These are phyloP conservation scores for Yamadazyma diospyri DNA, from an alignment of 1,139 yeast genomes.

Conservation along the genomic window DNA sequence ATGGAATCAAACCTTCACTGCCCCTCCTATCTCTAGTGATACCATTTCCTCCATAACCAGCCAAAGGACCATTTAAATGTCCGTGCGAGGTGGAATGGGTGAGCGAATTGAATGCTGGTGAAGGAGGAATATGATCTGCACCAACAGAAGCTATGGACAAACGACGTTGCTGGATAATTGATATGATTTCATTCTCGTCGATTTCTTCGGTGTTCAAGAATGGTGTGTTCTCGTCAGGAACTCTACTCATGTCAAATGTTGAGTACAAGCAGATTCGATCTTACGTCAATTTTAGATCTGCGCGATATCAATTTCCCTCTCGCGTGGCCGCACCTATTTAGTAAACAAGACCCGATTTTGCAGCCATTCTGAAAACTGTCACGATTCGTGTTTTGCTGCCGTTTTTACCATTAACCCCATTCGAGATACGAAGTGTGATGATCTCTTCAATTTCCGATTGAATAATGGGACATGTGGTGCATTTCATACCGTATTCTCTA, in stretches of 20 bases:
- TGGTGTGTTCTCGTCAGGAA: constrained; percentile 15
- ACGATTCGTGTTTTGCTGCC: too few species aligned
- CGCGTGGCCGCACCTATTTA: neutral
- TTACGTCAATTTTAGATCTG: neutral
- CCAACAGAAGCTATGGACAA: constrained; percentile 35
- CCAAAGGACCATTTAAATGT: neutral
- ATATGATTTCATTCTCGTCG: constrained; percentile 34
- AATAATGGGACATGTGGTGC: too few species aligned
- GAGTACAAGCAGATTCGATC: too few species aligned
- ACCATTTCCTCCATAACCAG: neutral
- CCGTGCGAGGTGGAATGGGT: constrained; percentile 3
- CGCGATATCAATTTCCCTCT: neutral
- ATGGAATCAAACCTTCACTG: constrained; percentile 13
- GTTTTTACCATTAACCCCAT: too few species aligned
- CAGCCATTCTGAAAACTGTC: too few species aligned
- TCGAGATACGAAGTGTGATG: too few species aligned
- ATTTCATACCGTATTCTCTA: too few species aligned
- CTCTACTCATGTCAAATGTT: constrained; percentile 9
- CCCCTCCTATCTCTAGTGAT: neutral
- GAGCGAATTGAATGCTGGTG: constrained; percentile 6
- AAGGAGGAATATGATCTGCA: constrained; percentile 19
- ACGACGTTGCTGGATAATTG: constrained; percentile 39
- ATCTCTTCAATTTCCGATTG: too few species aligned
- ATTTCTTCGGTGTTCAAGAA: constrained; percentile 14
- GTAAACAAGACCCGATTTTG: too few species aligned